Base-by-base conservation (phyloP, 768 basidiomycete genomes). In the Kwoniella mangroviensis region DNA sequence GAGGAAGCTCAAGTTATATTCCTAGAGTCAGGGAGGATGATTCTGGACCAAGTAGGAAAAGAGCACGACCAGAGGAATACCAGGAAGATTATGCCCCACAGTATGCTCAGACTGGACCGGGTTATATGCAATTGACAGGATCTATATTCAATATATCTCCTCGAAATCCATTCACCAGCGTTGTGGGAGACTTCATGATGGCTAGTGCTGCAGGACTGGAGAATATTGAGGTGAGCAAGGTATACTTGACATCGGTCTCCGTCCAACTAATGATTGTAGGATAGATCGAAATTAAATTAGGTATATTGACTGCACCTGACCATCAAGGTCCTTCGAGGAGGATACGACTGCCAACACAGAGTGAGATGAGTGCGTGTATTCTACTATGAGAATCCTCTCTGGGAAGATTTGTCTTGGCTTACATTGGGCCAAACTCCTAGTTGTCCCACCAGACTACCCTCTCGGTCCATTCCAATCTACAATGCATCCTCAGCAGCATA, bases 381-480 rank as follows among this genome's bases (percentile, higher is more conserved):
- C 45, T 3, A 4, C 4, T 34, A 34, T 34, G 1, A 4, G 9
- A 49, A 19, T 49, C 45, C 45, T 15, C 5, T 65, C 63, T 12
- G 40, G 19, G 15, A 58, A 15, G 34, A 34, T 1, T 34, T 7
- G 34, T 4, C 9, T 34, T 49, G 45, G 45, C 45, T 49, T 10
- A 13, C n/a, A 53, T 26, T 45, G 9, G 19, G 59, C 67, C 34
- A 62, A 40, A 0, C 66, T 55, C 63, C 12, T 51, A 97, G 94
- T 95, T 71, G 84, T 96, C 5, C 73, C 84, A 4, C 89, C 90
- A 10, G 88, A 90, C 62, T 84, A 81, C 42, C 70, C 87, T 3
- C 89, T 92, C 60, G 80, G 89, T 65, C 89, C 89, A 13, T 98
- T 98, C 82, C 92, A 94, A 82, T 91, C 93, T 70, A 94, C 96